Conservation (phyloP, 345 rosid genomes). For the Gossypium mustelinum region DNA sequence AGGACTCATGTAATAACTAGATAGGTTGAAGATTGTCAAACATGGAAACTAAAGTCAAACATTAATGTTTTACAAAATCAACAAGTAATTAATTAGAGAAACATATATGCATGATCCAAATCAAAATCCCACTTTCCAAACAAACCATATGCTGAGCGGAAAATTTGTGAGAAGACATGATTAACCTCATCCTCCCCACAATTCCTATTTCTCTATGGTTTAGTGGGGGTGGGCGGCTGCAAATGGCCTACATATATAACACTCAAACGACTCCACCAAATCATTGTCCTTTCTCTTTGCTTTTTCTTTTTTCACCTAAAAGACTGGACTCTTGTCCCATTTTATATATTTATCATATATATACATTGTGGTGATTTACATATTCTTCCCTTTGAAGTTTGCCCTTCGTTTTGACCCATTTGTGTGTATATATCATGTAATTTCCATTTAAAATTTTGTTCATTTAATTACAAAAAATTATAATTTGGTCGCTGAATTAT, state of each 20-base stretch:
- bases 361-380: not conserved
- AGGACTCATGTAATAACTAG: not conserved
- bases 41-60: not conserved
- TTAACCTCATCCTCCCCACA: not conserved
- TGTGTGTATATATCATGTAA: not conserved
- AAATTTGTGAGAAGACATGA: not conserved
- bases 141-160: not conserved
- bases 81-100: not conserved
- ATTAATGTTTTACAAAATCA: not conserved
- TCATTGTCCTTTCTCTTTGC: not conserved
- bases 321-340: not conserved
- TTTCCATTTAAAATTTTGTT: not conserved
- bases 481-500: too few species aligned
- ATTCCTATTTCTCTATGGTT: not conserved
- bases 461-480: too few species aligned
- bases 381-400: not conserved
- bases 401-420: not conserved
- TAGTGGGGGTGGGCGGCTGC: constrained; percentile 6
- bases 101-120: not conserved
- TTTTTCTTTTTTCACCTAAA: not conserved
- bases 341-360: not conserved
- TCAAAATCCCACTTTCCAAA: not conserved
- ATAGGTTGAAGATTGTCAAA: not conserved
- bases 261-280: not conserved
- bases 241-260: not conserved